These are phyloP conservation scores for Chaetoceros tenuissimus DNA, from an alignment of 108 stramenopile genomes.

Conservation along the genomic window DNA sequence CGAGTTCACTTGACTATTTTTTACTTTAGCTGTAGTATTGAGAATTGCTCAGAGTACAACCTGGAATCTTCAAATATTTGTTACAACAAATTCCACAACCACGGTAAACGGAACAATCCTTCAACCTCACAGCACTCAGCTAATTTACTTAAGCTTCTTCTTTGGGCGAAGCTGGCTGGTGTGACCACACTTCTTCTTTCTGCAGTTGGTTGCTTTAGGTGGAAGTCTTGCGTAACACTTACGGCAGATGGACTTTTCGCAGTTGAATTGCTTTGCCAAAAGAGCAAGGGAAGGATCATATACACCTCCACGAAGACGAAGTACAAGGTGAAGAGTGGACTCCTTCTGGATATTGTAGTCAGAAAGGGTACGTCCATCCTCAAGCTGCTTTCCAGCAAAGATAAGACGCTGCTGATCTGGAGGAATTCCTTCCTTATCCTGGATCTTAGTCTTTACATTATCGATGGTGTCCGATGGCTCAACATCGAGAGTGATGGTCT, in stretches of 20 bases:
- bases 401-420: constrained; percentile 97
- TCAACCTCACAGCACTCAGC: too few species aligned
- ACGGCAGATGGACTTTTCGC: constrained; percentile 96
- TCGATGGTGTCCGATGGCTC: constrained; percentile 98
- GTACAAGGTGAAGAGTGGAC: constrained; percentile 90
- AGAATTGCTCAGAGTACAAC: too few species aligned
- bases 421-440: constrained; percentile 98
- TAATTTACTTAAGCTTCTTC: constrained; percentile 99
- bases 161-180: constrained; percentile 98
- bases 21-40: too few species aligned
- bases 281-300: constrained; percentile 97
- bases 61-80: too few species aligned
- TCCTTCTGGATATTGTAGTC: constrained; percentile 99
- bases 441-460: constrained; percentile 98
- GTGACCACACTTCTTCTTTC: constrained; percentile 99
- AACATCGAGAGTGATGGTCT: constrained; percentile 99
- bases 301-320: constrained; percentile 91
- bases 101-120: too few species aligned
- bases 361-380: constrained; percentile 96
- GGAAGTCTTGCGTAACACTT: constrained; percentile 99
- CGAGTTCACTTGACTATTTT: too few species aligned
- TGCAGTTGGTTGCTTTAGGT: constrained; percentile 98
- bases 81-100: too few species aligned
- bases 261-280: constrained; percentile 98
- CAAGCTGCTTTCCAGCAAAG: constrained; percentile 99